Percentiles rank a stretch among this genome's conserved stretches.
phyloP scores from a whole-genome alignment of 2,329 filamentous ascomycete genomes.

The Xylariaceae sp. region DNA sequence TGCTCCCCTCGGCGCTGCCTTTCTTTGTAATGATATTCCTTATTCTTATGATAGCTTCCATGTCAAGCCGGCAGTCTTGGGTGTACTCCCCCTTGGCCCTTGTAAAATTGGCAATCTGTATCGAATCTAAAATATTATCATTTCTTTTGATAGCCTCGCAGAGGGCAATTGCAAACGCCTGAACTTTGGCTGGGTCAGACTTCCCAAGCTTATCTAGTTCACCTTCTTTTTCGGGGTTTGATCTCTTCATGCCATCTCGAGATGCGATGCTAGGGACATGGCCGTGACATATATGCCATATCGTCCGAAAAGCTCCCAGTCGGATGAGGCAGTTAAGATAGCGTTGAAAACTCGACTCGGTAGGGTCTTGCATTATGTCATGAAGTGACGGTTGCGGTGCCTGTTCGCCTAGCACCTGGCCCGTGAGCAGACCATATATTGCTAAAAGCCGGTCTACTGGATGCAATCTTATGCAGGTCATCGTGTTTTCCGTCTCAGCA shows the following conservation, averaged over 20 bases:
- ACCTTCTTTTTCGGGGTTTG: not conserved
- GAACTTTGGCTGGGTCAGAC: not conserved
- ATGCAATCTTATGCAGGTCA: not conserved
- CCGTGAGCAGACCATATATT: slow-evolving; percentile 31
- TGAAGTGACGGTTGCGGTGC: slow-evolving; percentile 11
- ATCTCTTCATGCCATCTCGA: too few species aligned
- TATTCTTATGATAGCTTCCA: slow-evolving; percentile 24
- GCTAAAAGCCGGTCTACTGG: slow-evolving; percentile 13
- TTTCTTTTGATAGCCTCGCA: slow-evolving; percentile 2
- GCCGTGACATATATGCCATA: slow-evolving; percentile 33
- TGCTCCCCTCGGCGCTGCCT: not conserved
- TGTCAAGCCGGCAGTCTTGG: slow-evolving; percentile 29
- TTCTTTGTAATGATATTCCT: slow-evolving; percentile 10
- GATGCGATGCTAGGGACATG: too few species aligned
- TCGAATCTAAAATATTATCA: slow-evolving; percentile 5
- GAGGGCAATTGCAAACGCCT: slow-evolving; percentile 10
- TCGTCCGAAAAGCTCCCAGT: slow-evolving; percentile 34
- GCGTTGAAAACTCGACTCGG: not conserved
- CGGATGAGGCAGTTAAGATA: slow-evolving; percentile 31
- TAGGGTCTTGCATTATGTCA: not conserved
- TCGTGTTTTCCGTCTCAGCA: not conserved
- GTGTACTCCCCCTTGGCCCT: slow-evolving; percentile 3
- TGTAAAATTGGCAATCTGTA: slow-evolving; percentile 9
- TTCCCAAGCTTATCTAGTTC: not conserved
- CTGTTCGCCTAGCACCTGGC: slow-evolving; percentile 21